phyloP scores from a whole-genome alignment of 768 basidiomycete species.

The Podaxis carcinomalis region DNA sequence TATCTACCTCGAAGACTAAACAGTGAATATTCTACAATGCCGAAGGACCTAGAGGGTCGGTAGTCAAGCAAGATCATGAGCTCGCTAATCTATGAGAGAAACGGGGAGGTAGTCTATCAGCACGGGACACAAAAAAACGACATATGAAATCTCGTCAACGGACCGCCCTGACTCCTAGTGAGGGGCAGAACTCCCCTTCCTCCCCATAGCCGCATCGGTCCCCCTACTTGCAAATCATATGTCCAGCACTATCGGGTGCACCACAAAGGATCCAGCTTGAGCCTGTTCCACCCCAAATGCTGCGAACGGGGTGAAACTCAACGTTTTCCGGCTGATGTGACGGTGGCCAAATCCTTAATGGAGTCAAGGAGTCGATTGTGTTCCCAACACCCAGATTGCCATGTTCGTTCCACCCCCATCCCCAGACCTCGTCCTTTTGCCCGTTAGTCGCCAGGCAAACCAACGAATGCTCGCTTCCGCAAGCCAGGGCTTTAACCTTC shows the following conservation, averaged over 20 bases:
- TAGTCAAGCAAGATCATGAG: too few species aligned
- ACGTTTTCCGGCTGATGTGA: not conserved
- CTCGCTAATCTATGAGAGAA: too few species aligned
- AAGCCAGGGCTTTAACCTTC: slow-evolving; percentile 36
- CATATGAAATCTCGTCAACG: too few species aligned
- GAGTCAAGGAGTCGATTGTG: slow-evolving; percentile 46
- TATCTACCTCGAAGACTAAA: too few species aligned
- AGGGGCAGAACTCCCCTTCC: not conserved
- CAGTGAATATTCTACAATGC: too few species aligned
- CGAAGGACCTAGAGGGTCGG: too few species aligned
- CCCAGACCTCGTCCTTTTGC: slow-evolving; percentile 50
- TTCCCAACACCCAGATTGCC: slow-evolving; percentile 80
- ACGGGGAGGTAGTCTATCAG: too few species aligned
- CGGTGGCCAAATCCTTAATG: slow-evolving; percentile 52
- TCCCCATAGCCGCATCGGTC: not conserved
- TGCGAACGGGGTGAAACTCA: slow-evolving; percentile 13
- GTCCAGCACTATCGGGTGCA: not conserved
- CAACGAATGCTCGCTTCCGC: slow-evolving; percentile 87
- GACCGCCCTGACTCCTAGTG: not conserved
- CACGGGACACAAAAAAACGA: too few species aligned
- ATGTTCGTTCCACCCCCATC: slow-evolving; percentile 99
- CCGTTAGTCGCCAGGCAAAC: slow-evolving; percentile 13
- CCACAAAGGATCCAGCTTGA: slow-evolving; percentile 41
- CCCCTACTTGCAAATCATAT: not conserved
- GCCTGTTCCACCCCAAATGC: slow-evolving; percentile 40